These are phyloP conservation scores for Nannizziopsis barbatae DNA, from an alignment of 2,329 filamentous ascomycete genomes.

Conservation along the genomic window DNA sequence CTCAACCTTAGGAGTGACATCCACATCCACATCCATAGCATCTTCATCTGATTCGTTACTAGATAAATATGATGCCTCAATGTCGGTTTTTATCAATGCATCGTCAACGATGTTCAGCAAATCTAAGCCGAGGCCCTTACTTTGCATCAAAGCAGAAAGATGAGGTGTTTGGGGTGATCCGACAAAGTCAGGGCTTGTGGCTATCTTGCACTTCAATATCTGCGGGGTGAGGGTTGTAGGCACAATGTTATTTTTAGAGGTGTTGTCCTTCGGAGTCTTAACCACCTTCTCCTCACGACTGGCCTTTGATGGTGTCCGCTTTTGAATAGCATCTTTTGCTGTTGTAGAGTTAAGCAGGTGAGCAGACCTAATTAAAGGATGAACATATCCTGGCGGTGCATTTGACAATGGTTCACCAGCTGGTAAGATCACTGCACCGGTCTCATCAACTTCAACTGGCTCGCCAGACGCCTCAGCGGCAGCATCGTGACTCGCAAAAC, in stretches of 20 bases:
- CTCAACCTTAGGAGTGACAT: conserved; percentile 15
- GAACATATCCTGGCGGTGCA: conserved; percentile 44
- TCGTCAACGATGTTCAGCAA: conserved; percentile 48
- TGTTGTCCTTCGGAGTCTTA: conserved; percentile 14
- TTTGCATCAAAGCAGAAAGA: conserved; percentile 54
- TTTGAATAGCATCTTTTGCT: conserved; percentile 14
- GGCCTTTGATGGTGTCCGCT: conserved; percentile 16
- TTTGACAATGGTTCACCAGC: conserved; percentile 23
- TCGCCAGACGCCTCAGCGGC: conserved; percentile 81
- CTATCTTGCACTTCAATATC: background rate
- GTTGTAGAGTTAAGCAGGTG: conserved; percentile 31
- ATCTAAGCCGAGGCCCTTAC: conserved; percentile 51
- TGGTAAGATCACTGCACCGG: conserved; percentile 37
- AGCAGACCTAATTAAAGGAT: conserved; percentile 51
- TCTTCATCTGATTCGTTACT: conserved; percentile 32
- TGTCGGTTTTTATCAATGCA: conserved; percentile 36
- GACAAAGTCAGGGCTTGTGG: conserved; percentile 35
- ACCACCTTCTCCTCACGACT: conserved; percentile 6
- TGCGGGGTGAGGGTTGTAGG: background rate
- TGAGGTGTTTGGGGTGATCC: conserved; percentile 52
- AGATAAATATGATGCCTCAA: conserved; percentile 31
- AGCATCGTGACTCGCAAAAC: conserved; percentile 92
- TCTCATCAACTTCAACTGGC: conserved; percentile 60
- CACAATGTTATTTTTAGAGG: background rate
- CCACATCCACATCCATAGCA: conserved; percentile 21